These are phyloP conservation scores for Trichoderma sp. DNA, from an alignment of 2,329 filamentous ascomycete genomes.

Conservation along the genomic window DNA sequence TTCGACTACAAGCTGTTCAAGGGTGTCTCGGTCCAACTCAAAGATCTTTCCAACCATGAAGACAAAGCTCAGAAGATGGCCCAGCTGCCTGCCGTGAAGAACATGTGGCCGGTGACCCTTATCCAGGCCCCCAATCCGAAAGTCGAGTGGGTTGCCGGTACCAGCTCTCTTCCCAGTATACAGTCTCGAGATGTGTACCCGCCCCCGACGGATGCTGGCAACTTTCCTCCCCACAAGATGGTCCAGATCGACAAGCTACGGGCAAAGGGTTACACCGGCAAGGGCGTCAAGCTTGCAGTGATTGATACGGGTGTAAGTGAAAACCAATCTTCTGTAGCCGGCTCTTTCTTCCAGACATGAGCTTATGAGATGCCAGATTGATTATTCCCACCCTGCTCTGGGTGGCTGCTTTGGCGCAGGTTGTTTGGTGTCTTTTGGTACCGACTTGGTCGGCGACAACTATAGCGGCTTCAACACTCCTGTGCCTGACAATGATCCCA, in stretches of 20 bases:
- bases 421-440: conserved; percentile 47
- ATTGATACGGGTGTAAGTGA: conserved; percentile 55
- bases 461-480: conserved; percentile 34
- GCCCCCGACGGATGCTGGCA: not conserved
- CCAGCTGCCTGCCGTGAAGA: conserved; percentile 48
- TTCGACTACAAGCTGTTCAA: conserved; percentile 55
- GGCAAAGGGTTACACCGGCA: conserved; percentile 51
- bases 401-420: conserved; percentile 51
- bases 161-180: not conserved
- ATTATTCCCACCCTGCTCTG: conserved; percentile 50
- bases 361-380: conserved; percentile 32
- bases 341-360: not conserved
- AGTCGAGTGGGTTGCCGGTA: conserved; percentile 45
- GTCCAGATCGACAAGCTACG: conserved; percentile 57
- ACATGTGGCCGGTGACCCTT: conserved; percentile 50
- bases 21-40: conserved; percentile 55
- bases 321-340: not conserved
- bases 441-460: conserved; percentile 46
- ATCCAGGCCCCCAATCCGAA: conserved; percentile 48
- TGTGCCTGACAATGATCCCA: conserved; percentile 43
- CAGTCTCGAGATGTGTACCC: not conserved
- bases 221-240: conserved; percentile 50
- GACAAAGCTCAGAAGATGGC: conserved; percentile 46
- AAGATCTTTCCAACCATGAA: conserved; percentile 48
- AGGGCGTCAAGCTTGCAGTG: conserved; percentile 55